Evolutionary conservation across 805 yeast species (phyloP), one percentile per base, ranked within the genome.

Genomic region (Yarrowia sp.): DNA sequence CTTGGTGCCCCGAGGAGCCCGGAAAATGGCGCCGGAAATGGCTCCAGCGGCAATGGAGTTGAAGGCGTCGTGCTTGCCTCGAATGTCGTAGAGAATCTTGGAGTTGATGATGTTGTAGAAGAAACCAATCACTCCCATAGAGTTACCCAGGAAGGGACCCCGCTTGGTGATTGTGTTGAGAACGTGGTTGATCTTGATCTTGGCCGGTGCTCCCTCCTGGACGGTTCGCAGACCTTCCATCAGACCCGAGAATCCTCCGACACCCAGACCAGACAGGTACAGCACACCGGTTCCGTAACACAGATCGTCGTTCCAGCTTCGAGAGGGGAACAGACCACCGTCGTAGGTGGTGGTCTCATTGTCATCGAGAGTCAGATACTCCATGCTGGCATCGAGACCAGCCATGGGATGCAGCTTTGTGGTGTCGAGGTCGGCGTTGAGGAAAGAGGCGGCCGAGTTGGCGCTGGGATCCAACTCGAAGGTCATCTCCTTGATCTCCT

Each of bases 221-320:
- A 95, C 83, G 76, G 87, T 86, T 70, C 84, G 84, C 68, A 95
- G 74, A 70, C 99, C 98, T 79, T 94, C 97, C 69, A 86, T 85
- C 70, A 93, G 80, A 69, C 99, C 99, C 74, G 87, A 89, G 14
- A 87, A 79, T 69, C 99, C 99, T 79, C 99, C 99, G 52, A 86
- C 70, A 42, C 96, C 96, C 72, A 95, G 83, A 50, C 97, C 82
- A 39, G 90, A 73, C 72, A 95, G 83, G 77, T 95, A 95, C 65
- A 92, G 92, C 8, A 97, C 87, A 79, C 99, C 99, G 12, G 98
- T 90, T 73, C 99, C 99, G 79, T 95, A 95, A 84, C 98, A 92
- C 71, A 95, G 84, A 80, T 95, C 98, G 78, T 95, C 99, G 15
- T 92, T 85, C 96, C 97, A 95, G 73, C 96, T 97, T 81, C 98